Percentiles rank a stretch among this genome's conserved stretches.
Evolutionary conservation across 352 stramenopile genomes (phyloP).

Genomic region (Nothophytophthora sp.): DNA sequence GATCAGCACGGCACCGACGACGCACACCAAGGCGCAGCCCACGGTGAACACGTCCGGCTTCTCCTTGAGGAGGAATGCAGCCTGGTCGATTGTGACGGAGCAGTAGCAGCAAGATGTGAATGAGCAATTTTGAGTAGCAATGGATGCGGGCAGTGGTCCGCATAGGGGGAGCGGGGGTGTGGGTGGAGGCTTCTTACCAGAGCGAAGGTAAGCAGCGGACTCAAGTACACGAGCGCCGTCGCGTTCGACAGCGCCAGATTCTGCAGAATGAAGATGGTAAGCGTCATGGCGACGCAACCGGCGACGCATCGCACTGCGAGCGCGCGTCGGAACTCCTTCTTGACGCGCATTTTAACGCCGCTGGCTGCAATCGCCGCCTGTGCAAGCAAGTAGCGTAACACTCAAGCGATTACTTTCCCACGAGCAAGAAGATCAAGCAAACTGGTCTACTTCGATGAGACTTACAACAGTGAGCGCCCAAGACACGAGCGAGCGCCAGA

Average conservation of each 20-base stretch:
- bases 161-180: too few relatives aligned
- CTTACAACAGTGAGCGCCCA: slow-evolving; percentile 56
- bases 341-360: slow-evolving; percentile 31
- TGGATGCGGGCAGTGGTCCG: too few relatives aligned
- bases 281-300: slow-evolving; percentile 42
- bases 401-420: too few relatives aligned
- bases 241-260: slow-evolving; percentile 65
- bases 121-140: too few relatives aligned
- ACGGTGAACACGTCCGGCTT: slow-evolving; percentile 36
- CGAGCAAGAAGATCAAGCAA: too few relatives aligned
- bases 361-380: slow-evolving; percentile 41
- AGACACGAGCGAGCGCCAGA: slow-evolving; percentile 61
- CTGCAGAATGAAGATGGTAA: slow-evolving; percentile 59
- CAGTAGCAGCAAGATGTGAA: too few relatives aligned
- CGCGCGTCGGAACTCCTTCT: slow-evolving; percentile 30
- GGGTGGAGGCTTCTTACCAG: too few relatives aligned
- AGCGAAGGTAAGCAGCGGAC: slow-evolving; percentile 60
- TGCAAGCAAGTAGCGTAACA: too few relatives aligned
- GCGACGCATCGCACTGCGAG: slow-evolving; percentile 43
- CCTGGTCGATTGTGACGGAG: slow-evolving; percentile 18
- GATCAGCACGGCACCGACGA: slow-evolving; percentile 47
- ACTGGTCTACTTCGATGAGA: too few relatives aligned
- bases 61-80: slow-evolving; percentile 38
- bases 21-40: slow-evolving; percentile 37
- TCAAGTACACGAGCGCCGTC: slow-evolving; percentile 65